phyloP scores from a whole-genome alignment of 2,329 filamentous ascomycete species.

The Fusarium robinianum region DNA sequence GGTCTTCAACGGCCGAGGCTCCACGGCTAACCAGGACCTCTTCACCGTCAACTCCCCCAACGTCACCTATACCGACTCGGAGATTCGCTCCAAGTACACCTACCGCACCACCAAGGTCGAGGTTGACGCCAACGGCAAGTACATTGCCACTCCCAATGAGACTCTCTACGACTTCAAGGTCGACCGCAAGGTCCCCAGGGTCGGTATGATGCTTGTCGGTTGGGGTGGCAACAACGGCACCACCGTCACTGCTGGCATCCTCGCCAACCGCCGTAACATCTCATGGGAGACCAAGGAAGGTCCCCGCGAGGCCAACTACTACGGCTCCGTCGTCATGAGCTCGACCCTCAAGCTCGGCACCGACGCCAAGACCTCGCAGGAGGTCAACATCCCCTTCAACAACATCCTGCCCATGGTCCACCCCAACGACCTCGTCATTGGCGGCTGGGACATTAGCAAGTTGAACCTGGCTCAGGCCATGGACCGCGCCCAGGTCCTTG shows the following conservation, averaged over 20 bases:
- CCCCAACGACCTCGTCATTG: conserved; percentile 92
- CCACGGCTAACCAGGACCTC: conserved; percentile 59
- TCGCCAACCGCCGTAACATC: conserved; percentile 88
- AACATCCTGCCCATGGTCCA: conserved; percentile 95
- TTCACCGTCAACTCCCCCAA: conserved; percentile 93
- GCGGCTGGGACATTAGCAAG: conserved; percentile 96
- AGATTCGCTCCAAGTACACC: conserved; percentile 92
- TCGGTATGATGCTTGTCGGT: conserved; percentile 96
- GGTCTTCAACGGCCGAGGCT: conserved; percentile 50
- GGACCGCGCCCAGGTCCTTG: conserved; percentile 93
- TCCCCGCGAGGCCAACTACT: conserved; percentile 87
- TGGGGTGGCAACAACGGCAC: conserved; percentile 98
- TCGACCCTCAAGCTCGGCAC: conserved; percentile 97
- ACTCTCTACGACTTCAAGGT: conserved; percentile 97
- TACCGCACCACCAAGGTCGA: conserved; percentile 92
- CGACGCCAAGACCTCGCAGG: conserved; percentile 79
- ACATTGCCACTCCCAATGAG: conserved; percentile 83
- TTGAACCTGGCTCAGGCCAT: conserved; percentile 89
- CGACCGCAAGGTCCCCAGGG: conserved; percentile 88
- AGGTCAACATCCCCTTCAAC: conserved; percentile 96
- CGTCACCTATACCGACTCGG: conserved; percentile 83
- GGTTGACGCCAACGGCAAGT: conserved; percentile 72
- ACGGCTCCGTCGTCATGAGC: conserved; percentile 95
- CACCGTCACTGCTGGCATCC: conserved; percentile 94
- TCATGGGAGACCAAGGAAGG: conserved; percentile 95